A percentile compares a stretch with the other conserved stretches of the same genome.
Conservation (phyloP, 345 rosid genomes). For the Eucalyptus pauciflora region DNA sequence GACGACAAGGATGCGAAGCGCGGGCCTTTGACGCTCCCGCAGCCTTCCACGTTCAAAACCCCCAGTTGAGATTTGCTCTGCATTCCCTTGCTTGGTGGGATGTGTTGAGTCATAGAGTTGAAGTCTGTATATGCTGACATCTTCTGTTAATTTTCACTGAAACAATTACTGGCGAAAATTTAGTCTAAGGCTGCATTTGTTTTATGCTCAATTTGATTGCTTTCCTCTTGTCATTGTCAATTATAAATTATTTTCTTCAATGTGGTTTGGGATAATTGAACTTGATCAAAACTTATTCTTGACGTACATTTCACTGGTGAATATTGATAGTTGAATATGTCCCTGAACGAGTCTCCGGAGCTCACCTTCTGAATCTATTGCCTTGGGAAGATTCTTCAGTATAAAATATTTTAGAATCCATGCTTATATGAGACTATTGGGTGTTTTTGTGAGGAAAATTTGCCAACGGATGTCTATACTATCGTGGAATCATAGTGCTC, state of each 20-base stretch:
- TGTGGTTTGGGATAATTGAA: not conserved
- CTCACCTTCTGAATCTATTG: not conserved
- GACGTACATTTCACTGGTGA: not conserved
- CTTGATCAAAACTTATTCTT: not conserved
- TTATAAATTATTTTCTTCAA: not conserved
- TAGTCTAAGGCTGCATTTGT: not conserved
- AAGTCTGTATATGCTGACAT: not conserved
- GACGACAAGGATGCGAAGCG: conserved; percentile 60
- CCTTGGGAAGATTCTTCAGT: not conserved
- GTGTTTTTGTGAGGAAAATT: not conserved
- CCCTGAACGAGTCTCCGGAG: not conserved
- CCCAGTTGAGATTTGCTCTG: conserved; percentile 4
- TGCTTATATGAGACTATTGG: not conserved
- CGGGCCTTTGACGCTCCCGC: conserved; percentile 74
- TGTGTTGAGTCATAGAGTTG: not conserved
- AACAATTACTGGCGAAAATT: not conserved
- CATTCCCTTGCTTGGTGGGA: not conserved
- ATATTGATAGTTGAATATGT: not conserved
- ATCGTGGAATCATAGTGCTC: not conserved
- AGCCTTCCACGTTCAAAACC: conserved; percentile 74
- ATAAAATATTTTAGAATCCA: not conserved
- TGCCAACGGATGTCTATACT: not conserved
- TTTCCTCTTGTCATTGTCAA: not conserved
- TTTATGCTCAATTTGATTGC: not conserved
- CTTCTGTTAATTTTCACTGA: not conserved